Evolutionary conservation across 768 basidiomycete species (phyloP).

Genomic region (Leccinum olivaceopallidum): DNA sequence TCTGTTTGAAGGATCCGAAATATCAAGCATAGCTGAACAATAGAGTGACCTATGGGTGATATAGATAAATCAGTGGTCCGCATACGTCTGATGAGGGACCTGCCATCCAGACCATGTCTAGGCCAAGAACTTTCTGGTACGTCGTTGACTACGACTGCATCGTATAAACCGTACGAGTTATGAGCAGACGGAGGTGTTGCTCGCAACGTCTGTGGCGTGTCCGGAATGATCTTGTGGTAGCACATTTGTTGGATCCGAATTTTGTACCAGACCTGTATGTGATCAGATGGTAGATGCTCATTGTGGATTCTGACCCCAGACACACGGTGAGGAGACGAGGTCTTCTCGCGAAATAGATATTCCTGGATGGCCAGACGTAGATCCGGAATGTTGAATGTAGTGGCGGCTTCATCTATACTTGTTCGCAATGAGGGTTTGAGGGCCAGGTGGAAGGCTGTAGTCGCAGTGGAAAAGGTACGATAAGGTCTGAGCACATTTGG

Average conservation of each 20-base stretch:
- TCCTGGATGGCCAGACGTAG: too few relatives aligned
- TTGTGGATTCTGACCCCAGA: neutral
- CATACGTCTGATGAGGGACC: neutral
- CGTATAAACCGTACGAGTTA: neutral
- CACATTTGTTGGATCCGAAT: neutral
- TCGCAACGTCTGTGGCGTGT: neutral
- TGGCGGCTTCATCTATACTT: too few relatives aligned
- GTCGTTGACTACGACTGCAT: neutral
- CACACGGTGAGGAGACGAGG: too few relatives aligned
- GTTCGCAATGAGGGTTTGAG: too few relatives aligned
- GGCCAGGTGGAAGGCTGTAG: too few relatives aligned
- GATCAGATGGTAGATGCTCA: neutral
- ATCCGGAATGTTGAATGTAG: too few relatives aligned
- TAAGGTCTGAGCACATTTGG: too few relatives aligned
- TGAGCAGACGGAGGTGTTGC: neutral
- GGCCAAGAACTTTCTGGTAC: neutral
- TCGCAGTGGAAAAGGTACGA: too few relatives aligned
- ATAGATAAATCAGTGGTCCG: neutral
- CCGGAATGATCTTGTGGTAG: neutral
- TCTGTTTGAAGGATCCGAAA: neutral
- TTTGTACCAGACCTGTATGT: neutral
- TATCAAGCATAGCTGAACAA: neutral
- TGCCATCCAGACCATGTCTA: neutral
- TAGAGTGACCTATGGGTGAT: neutral
- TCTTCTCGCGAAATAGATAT: too few relatives aligned